Percentiles rank a stretch among this genome's conserved stretches.
Evolutionary conservation across 73 alveolate genomes (phyloP).

Genomic region (Symbiodinium natans): DNA sequence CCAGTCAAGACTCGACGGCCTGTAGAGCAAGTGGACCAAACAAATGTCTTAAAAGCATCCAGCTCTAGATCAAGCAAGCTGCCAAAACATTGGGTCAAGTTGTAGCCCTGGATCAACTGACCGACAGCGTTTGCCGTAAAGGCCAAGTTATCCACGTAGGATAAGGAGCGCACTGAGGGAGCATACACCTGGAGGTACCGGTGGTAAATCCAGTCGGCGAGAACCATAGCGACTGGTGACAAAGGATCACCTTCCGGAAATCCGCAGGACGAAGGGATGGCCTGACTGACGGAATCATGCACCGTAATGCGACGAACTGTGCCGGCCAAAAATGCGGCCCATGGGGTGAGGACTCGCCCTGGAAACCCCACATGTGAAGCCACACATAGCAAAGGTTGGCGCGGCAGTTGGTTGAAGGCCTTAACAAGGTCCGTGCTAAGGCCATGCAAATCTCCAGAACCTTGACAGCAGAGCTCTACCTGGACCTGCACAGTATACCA

Average conservation of each 20-base stretch:
- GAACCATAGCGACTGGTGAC: neutral
- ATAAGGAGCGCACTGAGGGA: neutral
- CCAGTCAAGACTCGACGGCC: neutral
- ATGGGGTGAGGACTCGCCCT: neutral
- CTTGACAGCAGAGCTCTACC: neutral
- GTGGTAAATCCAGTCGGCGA: neutral
- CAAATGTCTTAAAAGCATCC: neutral
- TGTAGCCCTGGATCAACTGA: neutral
- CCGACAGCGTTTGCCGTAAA: neutral
- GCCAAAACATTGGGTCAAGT: neutral
- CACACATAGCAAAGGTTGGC: neutral
- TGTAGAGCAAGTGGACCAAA: neutral
- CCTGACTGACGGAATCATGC: neutral
- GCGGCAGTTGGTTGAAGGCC: neutral
- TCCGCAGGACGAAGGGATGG: neutral
- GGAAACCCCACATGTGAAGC: neutral
- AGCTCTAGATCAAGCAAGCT: too few relatives aligned
- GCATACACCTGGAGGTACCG: neutral
- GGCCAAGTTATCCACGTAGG: neutral
- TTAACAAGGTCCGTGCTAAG: neutral
- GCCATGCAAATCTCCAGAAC: neutral
- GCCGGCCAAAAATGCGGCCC: neutral
- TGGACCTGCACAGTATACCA: neutral
- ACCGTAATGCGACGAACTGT: neutral
- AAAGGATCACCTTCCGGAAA: neutral